Evolutionary conservation across 768 basidiomycete species (phyloP).

Genomic region (Rhizopogon sp.): DNA sequence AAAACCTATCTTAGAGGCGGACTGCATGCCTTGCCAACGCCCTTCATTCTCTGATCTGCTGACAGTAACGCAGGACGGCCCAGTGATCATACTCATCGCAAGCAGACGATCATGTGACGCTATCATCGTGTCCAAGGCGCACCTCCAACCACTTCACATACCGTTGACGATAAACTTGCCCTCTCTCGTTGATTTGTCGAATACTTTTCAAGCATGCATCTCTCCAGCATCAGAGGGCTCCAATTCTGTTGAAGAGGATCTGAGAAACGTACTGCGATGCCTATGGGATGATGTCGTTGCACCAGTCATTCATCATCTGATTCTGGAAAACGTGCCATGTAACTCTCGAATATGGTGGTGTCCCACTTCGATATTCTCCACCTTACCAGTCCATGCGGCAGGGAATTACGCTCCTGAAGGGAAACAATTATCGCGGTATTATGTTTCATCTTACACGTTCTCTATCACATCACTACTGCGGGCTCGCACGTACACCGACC

Average conservation of each 20-base stretch:
- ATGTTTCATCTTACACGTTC: conserved; percentile 10
- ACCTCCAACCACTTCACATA: background rate
- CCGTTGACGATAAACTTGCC: background rate
- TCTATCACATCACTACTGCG: conserved; percentile 6
- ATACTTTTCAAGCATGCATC: background rate
- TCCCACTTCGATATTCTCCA: conserved; percentile 6
- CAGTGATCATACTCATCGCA: background rate
- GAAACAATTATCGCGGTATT: background rate
- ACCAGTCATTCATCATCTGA: background rate
- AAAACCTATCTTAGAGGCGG: background rate
- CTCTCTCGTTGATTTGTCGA: background rate
- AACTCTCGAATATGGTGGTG: conserved; percentile 11
- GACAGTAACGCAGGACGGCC: background rate
- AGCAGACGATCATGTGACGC: background rate
- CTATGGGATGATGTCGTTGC: conserved; percentile 1
- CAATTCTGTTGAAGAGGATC: background rate
- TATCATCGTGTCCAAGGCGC: background rate
- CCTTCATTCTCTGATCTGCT: background rate
- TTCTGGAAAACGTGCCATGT: background rate
- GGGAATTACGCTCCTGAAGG: conserved; percentile 5
- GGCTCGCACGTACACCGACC: background rate
- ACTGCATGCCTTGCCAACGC: background rate
- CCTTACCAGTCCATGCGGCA: conserved; percentile 10
- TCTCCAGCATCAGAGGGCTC: background rate
- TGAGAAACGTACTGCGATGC: background rate